phyloP scores from a whole-genome alignment of 305 asterid genomes.

The Stenogyne calaminthoides region DNA sequence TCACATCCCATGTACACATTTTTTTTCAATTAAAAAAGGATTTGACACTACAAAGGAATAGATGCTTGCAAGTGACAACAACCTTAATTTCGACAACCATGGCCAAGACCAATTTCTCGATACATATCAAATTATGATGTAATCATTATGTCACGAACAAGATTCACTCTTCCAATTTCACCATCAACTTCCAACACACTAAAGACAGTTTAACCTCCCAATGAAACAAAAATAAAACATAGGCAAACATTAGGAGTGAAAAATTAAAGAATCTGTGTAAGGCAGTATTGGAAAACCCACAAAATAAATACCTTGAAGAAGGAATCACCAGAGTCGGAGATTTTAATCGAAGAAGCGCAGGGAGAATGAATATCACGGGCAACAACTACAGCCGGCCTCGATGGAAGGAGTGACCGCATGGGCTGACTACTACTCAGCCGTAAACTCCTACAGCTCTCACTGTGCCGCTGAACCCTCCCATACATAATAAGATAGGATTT shows the following conservation, averaged over 20 bases:
- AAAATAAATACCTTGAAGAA: slow-evolving; percentile 64
- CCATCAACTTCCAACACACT: neutral
- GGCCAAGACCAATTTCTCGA: neutral
- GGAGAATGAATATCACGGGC: slow-evolving; percentile 36
- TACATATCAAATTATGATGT: neutral
- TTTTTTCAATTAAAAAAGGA: neutral
- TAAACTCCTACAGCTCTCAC: slow-evolving; percentile 35
- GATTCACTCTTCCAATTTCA: neutral
- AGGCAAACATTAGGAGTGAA: neutral
- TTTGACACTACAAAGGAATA: neutral
- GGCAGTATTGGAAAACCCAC: slow-evolving; percentile 15
- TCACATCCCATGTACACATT: neutral
- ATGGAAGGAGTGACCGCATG: slow-evolving; percentile 38
- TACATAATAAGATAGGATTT: slow-evolving; percentile 50
- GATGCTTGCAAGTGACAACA: neutral
- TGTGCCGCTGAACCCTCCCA: slow-evolving; percentile 62
- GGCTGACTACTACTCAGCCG: slow-evolving; percentile 39
- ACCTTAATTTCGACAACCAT: neutral
- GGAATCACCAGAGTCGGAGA: slow-evolving; percentile 44
- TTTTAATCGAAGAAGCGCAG: slow-evolving; percentile 32
- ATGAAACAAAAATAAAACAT: neutral
- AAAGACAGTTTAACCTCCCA: slow-evolving; percentile 11
- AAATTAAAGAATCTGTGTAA: neutral
- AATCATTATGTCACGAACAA: neutral
- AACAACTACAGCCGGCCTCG: slow-evolving; percentile 5